Percentiles rank a stretch among this genome's conserved stretches.
These are phyloP conservation scores for Podila epicladia DNA, from an alignment of 192 early-diverging fungal genomes.

Conservation along the genomic window DNA sequence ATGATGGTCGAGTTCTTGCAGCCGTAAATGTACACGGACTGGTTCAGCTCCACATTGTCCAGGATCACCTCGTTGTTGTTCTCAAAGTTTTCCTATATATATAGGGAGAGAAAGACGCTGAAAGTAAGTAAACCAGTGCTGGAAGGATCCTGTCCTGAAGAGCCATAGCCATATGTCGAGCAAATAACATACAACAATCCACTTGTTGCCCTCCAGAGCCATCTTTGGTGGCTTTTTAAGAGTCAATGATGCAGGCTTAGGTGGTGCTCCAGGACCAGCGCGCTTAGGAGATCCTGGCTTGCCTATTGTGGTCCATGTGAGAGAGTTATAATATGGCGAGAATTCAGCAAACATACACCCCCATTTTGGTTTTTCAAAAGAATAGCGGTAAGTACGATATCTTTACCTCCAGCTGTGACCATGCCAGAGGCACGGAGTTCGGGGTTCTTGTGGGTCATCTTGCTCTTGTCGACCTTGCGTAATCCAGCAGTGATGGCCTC, in stretches of 20 bases:
- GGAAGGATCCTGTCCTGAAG: not conserved
- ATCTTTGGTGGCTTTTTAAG: conserved; percentile 82
- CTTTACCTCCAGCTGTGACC: conserved; percentile 55
- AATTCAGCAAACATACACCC: not conserved
- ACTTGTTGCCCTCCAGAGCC: conserved; percentile 90
- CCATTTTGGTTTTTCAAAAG: not conserved
- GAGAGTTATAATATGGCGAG: not conserved
- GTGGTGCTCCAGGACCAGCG: conserved; percentile 62
- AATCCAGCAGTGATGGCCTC: conserved; percentile 77
- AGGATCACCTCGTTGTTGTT: conserved; percentile 78
- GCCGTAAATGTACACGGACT: conserved; percentile 95
- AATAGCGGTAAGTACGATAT: not conserved
- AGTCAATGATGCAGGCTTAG: conserved; percentile 63
- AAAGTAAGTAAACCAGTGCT: not conserved
- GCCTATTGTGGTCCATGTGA: not conserved
- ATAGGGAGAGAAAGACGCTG: too few relatives aligned
- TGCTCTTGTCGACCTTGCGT: conserved; percentile 91
- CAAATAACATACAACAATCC: conserved; percentile 71
- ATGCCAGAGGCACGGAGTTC: conserved; percentile 73
- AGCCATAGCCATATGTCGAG: not conserved
- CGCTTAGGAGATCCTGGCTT: conserved; percentile 50
- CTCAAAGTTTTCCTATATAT: conserved; percentile 79
- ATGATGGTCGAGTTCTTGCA: conserved; percentile 91
- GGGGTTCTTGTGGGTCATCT: conserved; percentile 99
- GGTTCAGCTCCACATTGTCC: conserved; percentile 83